Evolutionary conservation across 345 rosid genomes (phyloP).

Genomic region (Eucalyptus marginata): DNA sequence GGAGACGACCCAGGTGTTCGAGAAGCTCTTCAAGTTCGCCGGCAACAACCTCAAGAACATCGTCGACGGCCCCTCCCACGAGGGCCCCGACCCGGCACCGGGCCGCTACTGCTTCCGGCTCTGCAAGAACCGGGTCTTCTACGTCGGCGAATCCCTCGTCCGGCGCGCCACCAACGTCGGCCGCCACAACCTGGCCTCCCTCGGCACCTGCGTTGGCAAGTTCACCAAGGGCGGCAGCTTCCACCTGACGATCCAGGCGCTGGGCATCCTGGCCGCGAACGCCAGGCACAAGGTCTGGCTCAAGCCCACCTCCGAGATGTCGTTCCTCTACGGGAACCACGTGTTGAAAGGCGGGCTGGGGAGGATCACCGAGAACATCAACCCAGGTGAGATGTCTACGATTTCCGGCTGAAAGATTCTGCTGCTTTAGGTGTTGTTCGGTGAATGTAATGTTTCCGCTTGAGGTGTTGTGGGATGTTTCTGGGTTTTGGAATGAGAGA

Average conservation of each 20-base stretch:
- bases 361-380: constrained; percentile 72
- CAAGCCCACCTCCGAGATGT: constrained; percentile 91
- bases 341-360: constrained; percentile 87
- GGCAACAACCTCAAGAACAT: constrained; percentile 90
- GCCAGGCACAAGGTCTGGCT: constrained; percentile 92
- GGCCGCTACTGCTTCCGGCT: constrained; percentile 93
- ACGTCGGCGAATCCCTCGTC: constrained; percentile 71
- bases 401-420: background rate
- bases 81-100: constrained; percentile 62
- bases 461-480: background rate
- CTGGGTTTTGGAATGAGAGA: background rate
- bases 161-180: constrained; percentile 77
- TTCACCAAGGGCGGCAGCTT: constrained; percentile 76
- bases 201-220: constrained; percentile 80
- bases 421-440: background rate
- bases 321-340: constrained; percentile 84
- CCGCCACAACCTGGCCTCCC: constrained; percentile 35
- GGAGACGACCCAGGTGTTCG: constrained; percentile 82
- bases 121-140: constrained; percentile 67
- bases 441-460: background rate
- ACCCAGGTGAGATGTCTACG: background rate
- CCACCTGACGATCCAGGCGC: constrained; percentile 54
- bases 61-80: constrained; percentile 74
- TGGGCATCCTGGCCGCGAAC: constrained; percentile 58
- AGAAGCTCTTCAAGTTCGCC: constrained; percentile 70